These are phyloP conservation scores for Colletotrichum paranaense DNA, from an alignment of 2,329 filamentous ascomycete species.

Conservation along the genomic window DNA sequence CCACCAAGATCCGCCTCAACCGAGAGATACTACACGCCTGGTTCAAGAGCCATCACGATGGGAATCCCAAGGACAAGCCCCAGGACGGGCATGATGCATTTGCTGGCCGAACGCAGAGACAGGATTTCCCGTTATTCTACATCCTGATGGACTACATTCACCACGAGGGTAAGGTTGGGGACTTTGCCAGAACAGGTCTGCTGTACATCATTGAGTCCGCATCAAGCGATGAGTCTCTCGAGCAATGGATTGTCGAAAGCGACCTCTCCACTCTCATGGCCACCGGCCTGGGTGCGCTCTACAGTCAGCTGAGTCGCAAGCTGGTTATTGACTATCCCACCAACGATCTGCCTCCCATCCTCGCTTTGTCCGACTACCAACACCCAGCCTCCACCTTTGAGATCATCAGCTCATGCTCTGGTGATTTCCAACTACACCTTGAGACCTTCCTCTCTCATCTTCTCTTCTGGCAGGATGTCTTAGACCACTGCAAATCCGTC, in stretches of 20 bases:
- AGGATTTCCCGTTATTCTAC: conserved; percentile 96
- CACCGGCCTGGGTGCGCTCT: conserved; percentile 85
- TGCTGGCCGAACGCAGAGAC: conserved; percentile 85
- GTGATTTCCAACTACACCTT: conserved; percentile 85
- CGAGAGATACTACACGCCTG: conserved; percentile 89
- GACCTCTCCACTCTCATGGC: conserved; percentile 98
- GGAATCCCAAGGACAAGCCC: conserved; percentile 49
- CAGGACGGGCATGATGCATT: conserved; percentile 80
- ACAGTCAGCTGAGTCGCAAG: conserved; percentile 77
- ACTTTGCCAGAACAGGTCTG: conserved; percentile 93
- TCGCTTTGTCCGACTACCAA: conserved; percentile 90
- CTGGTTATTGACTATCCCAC: conserved; percentile 82
- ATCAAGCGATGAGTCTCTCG: conserved; percentile 82
- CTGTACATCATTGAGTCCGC: conserved; percentile 97
- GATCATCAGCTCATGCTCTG: conserved; percentile 78
- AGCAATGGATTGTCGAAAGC: conserved; percentile 97
- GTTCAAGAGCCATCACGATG: conserved; percentile 75
- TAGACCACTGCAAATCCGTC: conserved; percentile 92
- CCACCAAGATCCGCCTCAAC: conserved; percentile 93
- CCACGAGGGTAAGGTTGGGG: conserved; percentile 91
- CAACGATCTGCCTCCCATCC: conserved; percentile 81
- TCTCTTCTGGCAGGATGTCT: conserved; percentile 96
- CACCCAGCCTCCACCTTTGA: conserved; percentile 77
- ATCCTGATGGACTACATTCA: conserved; percentile 97
- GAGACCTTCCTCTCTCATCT: conserved; percentile 95